A percentile compares a stretch with the other conserved stretches of the same genome.
Conservation (phyloP, 1,284 basidiomycete genomes). For the Apiotrichum akiyoshidainum region DNA sequence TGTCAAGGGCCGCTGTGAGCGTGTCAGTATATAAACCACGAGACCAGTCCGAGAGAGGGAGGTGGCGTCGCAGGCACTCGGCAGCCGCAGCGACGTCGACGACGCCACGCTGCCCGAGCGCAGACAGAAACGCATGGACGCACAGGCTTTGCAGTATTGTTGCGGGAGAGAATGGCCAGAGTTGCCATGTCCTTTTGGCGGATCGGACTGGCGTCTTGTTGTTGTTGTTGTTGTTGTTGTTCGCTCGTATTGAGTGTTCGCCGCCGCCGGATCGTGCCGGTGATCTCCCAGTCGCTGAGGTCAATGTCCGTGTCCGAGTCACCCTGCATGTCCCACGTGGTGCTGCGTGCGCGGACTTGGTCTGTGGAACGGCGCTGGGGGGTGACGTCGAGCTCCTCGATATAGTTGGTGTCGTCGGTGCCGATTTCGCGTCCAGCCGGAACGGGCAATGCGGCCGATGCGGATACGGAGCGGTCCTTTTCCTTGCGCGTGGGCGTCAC, state of each 20-base stretch:
- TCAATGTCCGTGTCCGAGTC: too few species aligned
- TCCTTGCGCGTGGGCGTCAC: constrained; percentile 23
- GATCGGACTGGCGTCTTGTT: constrained; percentile 12
- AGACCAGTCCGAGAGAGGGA: background rate
- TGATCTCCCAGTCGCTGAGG: constrained; percentile 5
- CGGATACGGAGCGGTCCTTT: background rate
- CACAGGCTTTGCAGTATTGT: constrained; percentile 19
- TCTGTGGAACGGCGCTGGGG: background rate
- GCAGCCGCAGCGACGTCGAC: constrained; percentile 7
- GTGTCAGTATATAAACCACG: background rate
- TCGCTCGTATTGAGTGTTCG: too few species aligned
- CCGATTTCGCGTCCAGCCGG: background rate
- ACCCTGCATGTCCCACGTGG: background rate
- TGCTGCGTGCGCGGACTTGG: background rate
- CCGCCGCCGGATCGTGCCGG: background rate
- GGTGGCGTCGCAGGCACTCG: constrained; percentile 1
- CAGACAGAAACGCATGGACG: constrained; percentile 4
- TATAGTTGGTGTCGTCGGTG: background rate
- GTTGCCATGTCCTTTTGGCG: constrained; percentile 31
- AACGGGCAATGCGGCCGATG: background rate
- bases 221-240: background rate
- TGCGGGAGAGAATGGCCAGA: constrained; percentile 17
- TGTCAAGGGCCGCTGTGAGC: constrained; percentile 18
- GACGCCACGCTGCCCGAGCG: constrained; percentile 10
- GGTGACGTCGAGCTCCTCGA: constrained; percentile 1